Conservation (phyloP, 2,329 filamentous ascomycete genomes). For the Hypocreales sp. region DNA sequence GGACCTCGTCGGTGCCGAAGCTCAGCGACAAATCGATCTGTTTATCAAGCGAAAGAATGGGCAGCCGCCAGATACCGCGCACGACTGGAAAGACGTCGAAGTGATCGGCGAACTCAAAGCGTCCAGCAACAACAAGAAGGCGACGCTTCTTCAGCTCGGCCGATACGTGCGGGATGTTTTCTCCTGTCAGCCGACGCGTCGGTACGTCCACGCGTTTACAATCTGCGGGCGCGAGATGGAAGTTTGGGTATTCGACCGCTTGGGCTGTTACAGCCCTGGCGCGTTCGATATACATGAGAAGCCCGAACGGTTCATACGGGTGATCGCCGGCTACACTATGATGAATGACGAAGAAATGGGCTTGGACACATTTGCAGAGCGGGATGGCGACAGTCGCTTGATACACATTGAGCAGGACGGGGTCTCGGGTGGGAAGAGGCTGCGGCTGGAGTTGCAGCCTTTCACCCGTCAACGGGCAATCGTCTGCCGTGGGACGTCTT, state of each 20-base stretch:
- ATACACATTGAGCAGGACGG: background rate
- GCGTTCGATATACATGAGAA: background rate
- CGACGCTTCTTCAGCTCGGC: background rate
- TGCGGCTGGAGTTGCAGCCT: background rate
- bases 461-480: too few relatives aligned
- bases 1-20: too few relatives aligned
- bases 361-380: constrained; percentile 2
- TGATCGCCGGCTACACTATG: constrained; percentile 2
- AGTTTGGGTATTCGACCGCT: too few relatives aligned
- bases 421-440: background rate
- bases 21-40: background rate
- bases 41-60: background rate
- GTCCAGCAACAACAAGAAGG: background rate
- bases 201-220: too few relatives aligned
- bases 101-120: background rate
- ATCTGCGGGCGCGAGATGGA: too few relatives aligned
- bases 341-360: constrained; percentile 2
- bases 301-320: constrained; percentile 3
- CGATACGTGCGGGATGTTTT: background rate
- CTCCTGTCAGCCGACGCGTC: too few relatives aligned
- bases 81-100: background rate
- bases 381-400: background rate
- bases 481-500: too few relatives aligned
- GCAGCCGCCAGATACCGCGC: background rate
- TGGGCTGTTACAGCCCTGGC: background rate